Conservation (phyloP, 2,329 filamentous ascomycete genomes). For the Xylariaceae sp. region DNA sequence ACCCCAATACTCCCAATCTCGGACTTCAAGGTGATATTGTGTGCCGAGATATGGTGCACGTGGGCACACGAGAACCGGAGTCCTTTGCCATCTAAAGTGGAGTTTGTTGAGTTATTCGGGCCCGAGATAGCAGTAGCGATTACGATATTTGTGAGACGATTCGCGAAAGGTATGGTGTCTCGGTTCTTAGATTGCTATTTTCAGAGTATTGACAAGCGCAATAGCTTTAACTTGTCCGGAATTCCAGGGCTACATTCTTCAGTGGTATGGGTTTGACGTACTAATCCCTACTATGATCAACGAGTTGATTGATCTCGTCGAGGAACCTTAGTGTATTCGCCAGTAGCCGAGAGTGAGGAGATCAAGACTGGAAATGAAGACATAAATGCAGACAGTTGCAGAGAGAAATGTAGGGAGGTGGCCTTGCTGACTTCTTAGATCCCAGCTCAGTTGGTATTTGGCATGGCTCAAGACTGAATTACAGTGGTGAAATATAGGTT, state of each 20-base stretch:
- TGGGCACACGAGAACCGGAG: neutral
- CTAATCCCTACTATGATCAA: neutral
- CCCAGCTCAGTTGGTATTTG: too few relatives aligned
- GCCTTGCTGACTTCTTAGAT: too few relatives aligned
- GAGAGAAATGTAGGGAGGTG: too few relatives aligned
- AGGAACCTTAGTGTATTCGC: too few relatives aligned
- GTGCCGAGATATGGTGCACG: conserved; percentile 15
- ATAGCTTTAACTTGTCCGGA: neutral
- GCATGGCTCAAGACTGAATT: too few relatives aligned
- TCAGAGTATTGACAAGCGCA: neutral
- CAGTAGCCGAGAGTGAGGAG: too few relatives aligned
- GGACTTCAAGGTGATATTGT: conserved; percentile 2
- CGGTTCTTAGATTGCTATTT: too few relatives aligned
- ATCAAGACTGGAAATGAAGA: neutral
- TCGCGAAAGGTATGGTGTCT: neutral
- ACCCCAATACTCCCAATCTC: neutral
- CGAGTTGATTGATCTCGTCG: neutral
- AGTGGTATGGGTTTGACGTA: conserved; percentile 11
- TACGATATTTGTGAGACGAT: neutral
- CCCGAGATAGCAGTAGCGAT: neutral
- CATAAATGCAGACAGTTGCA: too few relatives aligned
- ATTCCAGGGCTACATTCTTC: neutral
- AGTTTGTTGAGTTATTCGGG: conserved; percentile 2
- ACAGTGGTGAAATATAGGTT: neutral
- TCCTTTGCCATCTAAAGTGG: conserved; percentile 1